These are phyloP conservation scores for Arxiozyma slooffiae DNA, from an alignment of 1,139 yeast species.

Conservation along the genomic window DNA sequence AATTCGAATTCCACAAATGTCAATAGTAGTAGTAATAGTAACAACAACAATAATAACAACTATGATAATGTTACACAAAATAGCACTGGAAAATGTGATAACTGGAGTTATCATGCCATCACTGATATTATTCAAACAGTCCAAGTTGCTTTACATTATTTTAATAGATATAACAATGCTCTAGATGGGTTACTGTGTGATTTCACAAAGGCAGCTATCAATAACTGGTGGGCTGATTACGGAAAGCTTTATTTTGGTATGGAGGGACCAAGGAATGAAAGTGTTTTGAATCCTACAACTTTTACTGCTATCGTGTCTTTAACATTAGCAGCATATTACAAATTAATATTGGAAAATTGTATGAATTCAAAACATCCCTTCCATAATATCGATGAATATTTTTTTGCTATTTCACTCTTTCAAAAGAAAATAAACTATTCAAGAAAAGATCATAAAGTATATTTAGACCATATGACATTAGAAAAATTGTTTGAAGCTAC, in stretches of 20 bases:
- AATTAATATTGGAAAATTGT: conserved; percentile 61
- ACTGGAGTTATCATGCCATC: conserved; percentile 30
- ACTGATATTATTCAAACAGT: conserved; percentile 62
- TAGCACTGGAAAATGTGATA: background rate
- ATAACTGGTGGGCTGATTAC: conserved; percentile 73
- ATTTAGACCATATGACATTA: conserved; percentile 55
- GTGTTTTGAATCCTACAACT: conserved; percentile 51
- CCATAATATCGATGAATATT: conserved; percentile 52
- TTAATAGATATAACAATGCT: conserved; percentile 54
- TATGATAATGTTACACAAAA: background rate
- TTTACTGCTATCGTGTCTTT: conserved; percentile 56
- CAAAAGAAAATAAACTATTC: conserved; percentile 55
- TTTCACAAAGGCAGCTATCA: conserved; percentile 61
- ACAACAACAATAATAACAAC: background rate
- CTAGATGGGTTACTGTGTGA: conserved; percentile 76
- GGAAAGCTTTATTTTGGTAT: conserved; percentile 51
- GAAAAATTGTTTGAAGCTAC: conserved; percentile 53
- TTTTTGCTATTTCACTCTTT: conserved; percentile 52
- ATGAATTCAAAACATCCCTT: conserved; percentile 83
- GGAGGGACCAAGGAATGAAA: conserved; percentile 36
- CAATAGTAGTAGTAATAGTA: background rate
- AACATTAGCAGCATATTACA: conserved; percentile 53
- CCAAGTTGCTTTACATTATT: conserved; percentile 71
- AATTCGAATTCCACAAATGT: background rate
- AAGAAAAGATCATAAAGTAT: conserved; percentile 32